Base-by-base conservation (phyloP, 768 basidiomycete genomes). In the Boletus subparvulus region DNA sequence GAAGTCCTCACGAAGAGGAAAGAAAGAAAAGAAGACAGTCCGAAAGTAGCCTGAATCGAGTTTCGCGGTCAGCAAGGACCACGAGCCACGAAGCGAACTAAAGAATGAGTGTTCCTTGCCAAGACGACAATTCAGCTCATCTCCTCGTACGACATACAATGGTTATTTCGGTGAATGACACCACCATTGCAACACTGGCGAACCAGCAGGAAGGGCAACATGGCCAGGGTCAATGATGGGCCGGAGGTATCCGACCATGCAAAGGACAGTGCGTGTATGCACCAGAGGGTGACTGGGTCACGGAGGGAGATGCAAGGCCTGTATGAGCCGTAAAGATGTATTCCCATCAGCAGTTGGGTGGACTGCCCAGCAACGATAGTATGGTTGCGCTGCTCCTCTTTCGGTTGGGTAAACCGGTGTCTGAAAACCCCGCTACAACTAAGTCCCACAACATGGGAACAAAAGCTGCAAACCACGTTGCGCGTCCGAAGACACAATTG, bases 21-120 rank as follows among this genome's bases (percentile, higher is more conserved):
- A 21, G 26, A 6, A 17, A 4, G 19, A 17, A 21, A 46, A 50
- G 48, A 58, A 35, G 49, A 68, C 65, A 71, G 62, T 26, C 57
- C 57, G 30, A 69, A 65, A 71, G 56, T 73, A 73, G 73, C 71
- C 71, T 71, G 71, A 74, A 62, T 73, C 68, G 66, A 71, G 71
- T 74, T 68, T 56, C 61, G 44, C 52, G 16, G 43, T 37, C 47
- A 46, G 44, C 53, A 8, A 51, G 35, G 43, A 54, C 50, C 47
- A 24, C 52, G 71, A 56, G 62, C 69, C 59, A 59, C 67, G 33
- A 71, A 73, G 69, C 58, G 61, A 69, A 73, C 69, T 60, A 33
- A 71, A 67, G 62, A 54, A 54, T 56, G 50, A 43, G 32, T 14
- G 24, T 5, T 21, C 46, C 50, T 26, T 47, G n/a, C 24, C 48